These are phyloP conservation scores for Gossypium thurberi DNA, from an alignment of 345 rosid genomes.

Conservation along the genomic window DNA sequence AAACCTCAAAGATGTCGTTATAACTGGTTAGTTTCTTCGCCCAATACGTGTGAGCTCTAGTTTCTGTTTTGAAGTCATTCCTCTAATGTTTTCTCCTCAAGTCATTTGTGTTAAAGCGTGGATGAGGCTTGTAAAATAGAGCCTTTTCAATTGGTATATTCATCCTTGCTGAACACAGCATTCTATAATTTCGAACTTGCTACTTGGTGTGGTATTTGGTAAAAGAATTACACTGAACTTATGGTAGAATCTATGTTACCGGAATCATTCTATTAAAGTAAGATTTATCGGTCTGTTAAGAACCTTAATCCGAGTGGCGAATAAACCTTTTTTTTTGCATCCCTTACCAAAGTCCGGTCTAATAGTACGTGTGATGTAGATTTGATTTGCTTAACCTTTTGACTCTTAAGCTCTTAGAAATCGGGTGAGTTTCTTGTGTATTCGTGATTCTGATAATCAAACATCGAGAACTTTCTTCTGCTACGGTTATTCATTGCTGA, in stretches of 20 bases:
- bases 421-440: not conserved
- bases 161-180: not conserved
- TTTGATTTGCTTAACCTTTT: not conserved
- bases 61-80: not conserved
- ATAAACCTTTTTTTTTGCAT: not conserved
- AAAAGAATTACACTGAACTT: not conserved
- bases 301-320: not conserved
- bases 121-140: not conserved
- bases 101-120: not conserved
- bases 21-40: slow-evolving; percentile 40
- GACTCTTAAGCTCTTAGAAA: not conserved
- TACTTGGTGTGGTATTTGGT: not conserved
- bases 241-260: not conserved
- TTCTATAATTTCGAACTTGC: not conserved
- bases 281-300: not conserved
- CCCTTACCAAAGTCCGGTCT: not conserved
- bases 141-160: not conserved
- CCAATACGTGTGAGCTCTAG: not conserved
- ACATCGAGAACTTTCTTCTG: not conserved
- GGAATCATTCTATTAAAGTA: not conserved
- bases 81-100: not conserved
- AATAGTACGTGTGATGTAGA: not conserved
- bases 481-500: not conserved
- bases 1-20: slow-evolving; percentile 60
- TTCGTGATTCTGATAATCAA: not conserved